Evolutionary conservation across 2,329 filamentous ascomycete species (phyloP), one percentile per base, ranked within the genome.

Genomic region (Periconia macrospinosa): DNA sequence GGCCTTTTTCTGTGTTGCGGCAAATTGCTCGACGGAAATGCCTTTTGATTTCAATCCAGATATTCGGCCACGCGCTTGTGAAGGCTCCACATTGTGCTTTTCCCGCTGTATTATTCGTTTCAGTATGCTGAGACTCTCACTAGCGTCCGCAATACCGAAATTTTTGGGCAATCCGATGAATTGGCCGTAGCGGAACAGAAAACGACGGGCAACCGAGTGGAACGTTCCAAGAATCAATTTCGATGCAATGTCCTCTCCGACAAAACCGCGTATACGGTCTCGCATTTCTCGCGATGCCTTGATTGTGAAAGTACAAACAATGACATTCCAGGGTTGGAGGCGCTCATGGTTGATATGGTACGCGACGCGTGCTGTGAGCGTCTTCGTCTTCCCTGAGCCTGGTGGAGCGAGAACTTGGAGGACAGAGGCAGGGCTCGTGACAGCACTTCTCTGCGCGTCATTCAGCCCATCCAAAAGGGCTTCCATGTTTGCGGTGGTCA

Each of bases 261-360:
- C 81, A n/a, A 90, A 82, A 54, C 83, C 87, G 0, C 87, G 86
- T 52, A 97, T 90, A 8, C 93, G 85, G 67, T 91, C 86, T 66
- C 92, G 91, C 93, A 99, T 99, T 77, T 97, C 93, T 17, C 83
- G 84, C 17, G 92, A 91, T 1, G 94, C 92, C 73, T 97, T 97
- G 72, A 96, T 92, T 1, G 94, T 99, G 70, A 99, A 99, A 0
- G 93, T 97, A 57, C 93, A 94, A 55, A 97, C 93, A 55, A 99
- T 87, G 65, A 97, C 86, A 76, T 97, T 91, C 77, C 89, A 86
- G 66, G 93, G 93, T 52, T 85, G 83, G 63, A 91, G 84, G 41
- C 87, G 85, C 62, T 85, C 78, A 64, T 89, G 81, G 47, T 87
- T 84, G 50, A 97, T 83, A 30, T 97, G 85, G 81, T 93, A 95